Base-by-base conservation (phyloP, 2,329 filamentous ascomycete species). In the Alternaria rosae region DNA sequence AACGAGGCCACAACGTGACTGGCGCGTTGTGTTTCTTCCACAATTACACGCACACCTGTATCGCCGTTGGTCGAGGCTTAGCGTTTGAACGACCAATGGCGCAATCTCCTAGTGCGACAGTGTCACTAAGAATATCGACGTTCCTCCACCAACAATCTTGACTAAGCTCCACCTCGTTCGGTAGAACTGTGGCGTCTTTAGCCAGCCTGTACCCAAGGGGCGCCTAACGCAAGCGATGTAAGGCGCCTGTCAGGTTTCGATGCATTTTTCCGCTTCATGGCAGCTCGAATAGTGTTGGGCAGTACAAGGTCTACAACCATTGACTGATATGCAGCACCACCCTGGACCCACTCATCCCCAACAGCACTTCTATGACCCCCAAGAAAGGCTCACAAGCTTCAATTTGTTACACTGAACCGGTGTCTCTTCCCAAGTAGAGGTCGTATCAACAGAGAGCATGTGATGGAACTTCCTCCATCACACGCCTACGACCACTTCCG, bases 151-250 rank as follows among this genome's bases (percentile, higher is more conserved):
- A 53, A 56, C 41, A 53, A 20, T 6, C 35, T 47, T 20, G 25
- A n/a, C 42, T 62, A 44, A 32, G 20, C 42, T 58, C 52, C 48
- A 50, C 38, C 47, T 38, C 57, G 54, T 57, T 17, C 35, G 62
- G 65, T 62, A 57, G 59, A 61, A 72, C 65, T 64, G 65, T 70
- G 67, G 65, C 68, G 61, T 57, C 51, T 51, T 54, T 55, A 57
- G 59, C 48, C 60, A 55, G 44, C 43, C 57, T 56, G 57, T 67
- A 38, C 12, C 50, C 56, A 55, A 57, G 43, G 56, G 55, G 54
- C 57, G 62, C 57, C 52, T 42, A 48, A 44, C 23, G 50, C 28
- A 59, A 59, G 55, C 48, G 23, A 32, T 45, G 64, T 59, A 55
- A 68, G 65, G 55, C 52, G 53, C 45, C 59, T 69, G 62, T 68